phyloP scores from a whole-genome alignment of 2,329 filamentous ascomycete genomes.

The Albophoma yamanashiensis region DNA sequence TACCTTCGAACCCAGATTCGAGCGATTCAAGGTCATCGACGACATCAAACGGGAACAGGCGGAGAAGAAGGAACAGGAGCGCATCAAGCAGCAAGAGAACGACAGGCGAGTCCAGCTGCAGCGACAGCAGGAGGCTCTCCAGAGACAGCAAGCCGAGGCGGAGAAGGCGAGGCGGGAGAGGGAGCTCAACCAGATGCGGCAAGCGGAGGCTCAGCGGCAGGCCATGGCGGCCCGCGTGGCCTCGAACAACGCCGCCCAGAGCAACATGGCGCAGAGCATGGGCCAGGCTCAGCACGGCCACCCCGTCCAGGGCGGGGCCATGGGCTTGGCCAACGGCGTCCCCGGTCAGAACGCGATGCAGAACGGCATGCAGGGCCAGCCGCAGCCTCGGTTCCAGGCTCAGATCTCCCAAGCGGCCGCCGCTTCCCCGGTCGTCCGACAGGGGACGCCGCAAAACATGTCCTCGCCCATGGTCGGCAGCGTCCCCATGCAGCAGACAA shows the following conservation, averaged over 20 bases:
- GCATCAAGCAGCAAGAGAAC: conserved; percentile 53
- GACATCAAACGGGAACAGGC: conserved; percentile 70
- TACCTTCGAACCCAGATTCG: conserved; percentile 79
- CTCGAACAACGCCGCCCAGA: conserved; percentile 8
- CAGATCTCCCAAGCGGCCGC: conserved; percentile 53
- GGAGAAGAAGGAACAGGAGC: conserved; percentile 68
- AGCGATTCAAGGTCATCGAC: conserved; percentile 83
- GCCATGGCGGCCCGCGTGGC: conserved; percentile 16
- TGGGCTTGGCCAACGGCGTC: conserved; percentile 29
- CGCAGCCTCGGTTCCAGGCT: conserved; percentile 37
- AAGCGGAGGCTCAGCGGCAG: conserved; percentile 25
- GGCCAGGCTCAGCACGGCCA: conserved; percentile 22
- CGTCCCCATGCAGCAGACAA: conserved; percentile 53
- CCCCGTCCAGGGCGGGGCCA: conserved; percentile 25
- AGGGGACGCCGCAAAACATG: conserved; percentile 53
- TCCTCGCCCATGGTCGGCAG: conserved; percentile 55
- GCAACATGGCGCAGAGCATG: conserved; percentile 13
- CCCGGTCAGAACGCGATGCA: conserved; percentile 22
- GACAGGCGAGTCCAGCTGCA: conserved; percentile 41
- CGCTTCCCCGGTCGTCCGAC: conserved; percentile 56
- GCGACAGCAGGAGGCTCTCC: conserved; percentile 30
- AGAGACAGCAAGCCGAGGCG: conserved; percentile 33
- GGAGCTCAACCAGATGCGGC: conserved; percentile 22
- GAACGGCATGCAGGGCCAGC: conserved; percentile 26
- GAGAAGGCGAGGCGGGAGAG: conserved; percentile 28